Conservation (phyloP, 768 basidiomycete species). For the Leccinum variicolor region DNA sequence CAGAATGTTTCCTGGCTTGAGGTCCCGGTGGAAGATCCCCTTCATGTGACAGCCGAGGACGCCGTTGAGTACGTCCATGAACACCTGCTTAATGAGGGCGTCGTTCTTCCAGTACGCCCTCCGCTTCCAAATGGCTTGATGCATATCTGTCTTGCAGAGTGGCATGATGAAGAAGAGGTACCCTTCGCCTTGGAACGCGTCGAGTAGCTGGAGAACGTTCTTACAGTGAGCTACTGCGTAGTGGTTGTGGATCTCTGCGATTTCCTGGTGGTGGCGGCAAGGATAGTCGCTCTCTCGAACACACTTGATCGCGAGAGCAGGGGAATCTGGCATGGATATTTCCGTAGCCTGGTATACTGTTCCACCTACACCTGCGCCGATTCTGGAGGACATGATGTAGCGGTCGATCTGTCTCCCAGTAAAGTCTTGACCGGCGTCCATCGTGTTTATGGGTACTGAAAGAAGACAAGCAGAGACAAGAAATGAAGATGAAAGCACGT, state of each 20-base stretch:
- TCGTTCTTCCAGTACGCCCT: too few species aligned
- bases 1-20: too few species aligned
- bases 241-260: constrained; percentile 63
- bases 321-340: constrained; percentile 28
- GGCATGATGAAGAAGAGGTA: too few species aligned
- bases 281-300: too few species aligned
- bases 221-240: constrained; percentile 38
- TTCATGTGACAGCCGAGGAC: too few species aligned
- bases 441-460: neutral
- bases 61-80: too few species aligned
- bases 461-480: neutral
- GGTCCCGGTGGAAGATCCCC: too few species aligned
- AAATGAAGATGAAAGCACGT: neutral
- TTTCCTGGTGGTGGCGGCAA: constrained; percentile 52
- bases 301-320: too few species aligned
- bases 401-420: constrained; percentile 52
- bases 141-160: too few species aligned
- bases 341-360: constrained; percentile 74
- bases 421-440: constrained; percentile 38
- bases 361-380: constrained; percentile 77
- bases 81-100: too few species aligned
- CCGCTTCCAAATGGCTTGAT: too few species aligned
- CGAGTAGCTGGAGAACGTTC: constrained; percentile 66
- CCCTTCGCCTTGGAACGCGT: constrained; percentile 47
- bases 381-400: constrained; percentile 54